Conservation (phyloP, 2,329 filamentous ascomycete species). For the Penicillium sp. region DNA sequence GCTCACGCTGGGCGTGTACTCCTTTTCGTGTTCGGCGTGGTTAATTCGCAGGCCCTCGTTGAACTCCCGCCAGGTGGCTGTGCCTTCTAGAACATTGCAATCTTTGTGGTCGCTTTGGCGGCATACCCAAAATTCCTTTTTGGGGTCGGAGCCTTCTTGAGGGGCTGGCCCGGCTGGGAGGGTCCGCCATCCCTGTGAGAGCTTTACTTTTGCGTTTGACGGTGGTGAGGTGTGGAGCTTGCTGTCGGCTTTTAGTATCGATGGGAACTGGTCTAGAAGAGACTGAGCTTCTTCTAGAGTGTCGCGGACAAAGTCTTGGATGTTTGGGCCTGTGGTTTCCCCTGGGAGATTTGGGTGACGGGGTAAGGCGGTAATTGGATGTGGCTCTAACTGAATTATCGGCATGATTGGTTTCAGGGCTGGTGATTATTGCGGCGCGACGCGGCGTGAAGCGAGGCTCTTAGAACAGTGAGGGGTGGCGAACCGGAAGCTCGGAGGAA, state of each 20-base stretch:
- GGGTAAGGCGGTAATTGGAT: conserved; percentile 30
- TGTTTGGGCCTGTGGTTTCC: conserved; percentile 8
- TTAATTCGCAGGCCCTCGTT: conserved; percentile 35
- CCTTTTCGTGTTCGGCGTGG: conserved; percentile 42
- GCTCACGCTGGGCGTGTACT: conserved; percentile 40
- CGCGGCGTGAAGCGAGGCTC: too few species aligned
- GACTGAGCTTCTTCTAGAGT: conserved; percentile 29
- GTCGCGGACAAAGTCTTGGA: conserved; percentile 22
- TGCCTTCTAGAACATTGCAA: conserved; percentile 25
- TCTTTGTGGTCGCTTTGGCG: conserved; percentile 39
- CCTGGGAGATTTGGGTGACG: conserved; percentile 27
- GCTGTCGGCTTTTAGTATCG: conserved; percentile 26
- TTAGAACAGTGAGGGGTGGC: too few species aligned
- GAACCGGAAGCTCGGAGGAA: conserved; percentile 7
- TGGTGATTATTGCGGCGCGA: too few species aligned
- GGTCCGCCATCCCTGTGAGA: conserved; percentile 22
- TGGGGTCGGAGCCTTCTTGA: background rate
- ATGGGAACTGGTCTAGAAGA: conserved; percentile 28
- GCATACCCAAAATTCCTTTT: conserved; percentile 41
- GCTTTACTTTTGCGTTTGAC: conserved; percentile 29
- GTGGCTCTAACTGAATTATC: conserved; percentile 27
- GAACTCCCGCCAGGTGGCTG: conserved; percentile 41
- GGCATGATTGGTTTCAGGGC: conserved; percentile 13
- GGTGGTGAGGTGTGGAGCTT: conserved; percentile 31
- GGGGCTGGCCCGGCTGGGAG: background rate